Evolutionary conservation across 2,329 filamentous ascomycete genomes (phyloP).

Genomic region (Stagonosporopsis chrysanthemi): DNA sequence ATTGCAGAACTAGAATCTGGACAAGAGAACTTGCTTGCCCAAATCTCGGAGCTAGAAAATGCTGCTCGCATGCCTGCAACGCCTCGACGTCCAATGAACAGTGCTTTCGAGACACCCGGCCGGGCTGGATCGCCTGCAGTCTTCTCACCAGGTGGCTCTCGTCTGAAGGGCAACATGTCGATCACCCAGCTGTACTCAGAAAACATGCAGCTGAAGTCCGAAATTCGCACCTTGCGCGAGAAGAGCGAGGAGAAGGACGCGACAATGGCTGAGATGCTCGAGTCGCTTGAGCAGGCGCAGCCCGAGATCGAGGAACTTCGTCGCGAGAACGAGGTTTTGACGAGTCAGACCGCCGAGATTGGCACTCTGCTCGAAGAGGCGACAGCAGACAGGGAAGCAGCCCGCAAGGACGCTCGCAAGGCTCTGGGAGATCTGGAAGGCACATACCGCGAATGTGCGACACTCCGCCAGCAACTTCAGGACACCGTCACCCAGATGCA

Average conservation of each 20-base stretch:
- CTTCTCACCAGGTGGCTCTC: constrained; percentile 63
- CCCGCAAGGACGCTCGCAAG: constrained; percentile 79
- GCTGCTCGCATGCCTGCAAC: constrained; percentile 55
- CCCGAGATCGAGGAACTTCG: constrained; percentile 89
- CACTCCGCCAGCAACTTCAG: constrained; percentile 84
- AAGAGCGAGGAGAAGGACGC: constrained; percentile 76
- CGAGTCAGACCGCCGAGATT: constrained; percentile 77
- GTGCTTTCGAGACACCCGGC: constrained; percentile 58
- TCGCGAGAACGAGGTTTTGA: constrained; percentile 79
- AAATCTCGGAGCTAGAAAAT: constrained; percentile 55
- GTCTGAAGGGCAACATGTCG: constrained; percentile 62
- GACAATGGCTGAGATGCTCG: constrained; percentile 84
- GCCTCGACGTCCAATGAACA: constrained; percentile 61
- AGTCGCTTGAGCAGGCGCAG: constrained; percentile 81
- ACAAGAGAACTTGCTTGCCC: constrained; percentile 66
- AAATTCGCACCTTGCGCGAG: constrained; percentile 76
- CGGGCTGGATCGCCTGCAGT: constrained; percentile 59
- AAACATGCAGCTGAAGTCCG: constrained; percentile 70
- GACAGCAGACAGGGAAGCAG: constrained; percentile 78
- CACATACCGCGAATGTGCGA: constrained; percentile 71
- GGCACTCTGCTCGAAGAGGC: constrained; percentile 84
- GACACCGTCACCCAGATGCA: constrained; percentile 92
- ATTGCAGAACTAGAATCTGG: constrained; percentile 71
- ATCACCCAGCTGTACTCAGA: constrained; percentile 71
- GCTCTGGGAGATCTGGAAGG: constrained; percentile 75